phyloP scores from a whole-genome alignment of 2,329 filamentous ascomycete genomes.

The Thelonectria blattea region DNA sequence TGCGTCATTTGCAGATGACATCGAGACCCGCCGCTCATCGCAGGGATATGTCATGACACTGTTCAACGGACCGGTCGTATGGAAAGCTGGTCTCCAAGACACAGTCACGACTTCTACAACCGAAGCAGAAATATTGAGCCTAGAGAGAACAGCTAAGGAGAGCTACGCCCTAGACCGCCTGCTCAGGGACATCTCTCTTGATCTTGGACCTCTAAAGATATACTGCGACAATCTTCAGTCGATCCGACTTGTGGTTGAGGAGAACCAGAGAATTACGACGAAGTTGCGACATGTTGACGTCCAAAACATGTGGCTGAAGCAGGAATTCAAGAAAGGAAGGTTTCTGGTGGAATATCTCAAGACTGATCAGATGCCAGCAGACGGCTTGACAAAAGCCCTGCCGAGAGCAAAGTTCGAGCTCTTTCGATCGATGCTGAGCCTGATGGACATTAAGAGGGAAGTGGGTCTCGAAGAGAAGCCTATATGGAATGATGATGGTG shows the following conservation, averaged over 20 bases:
- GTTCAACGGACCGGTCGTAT: background rate
- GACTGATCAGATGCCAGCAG: conserved; percentile 6
- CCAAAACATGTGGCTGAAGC: conserved; percentile 7
- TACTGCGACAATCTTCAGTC: conserved; percentile 8
- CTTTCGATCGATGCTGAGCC: conserved; percentile 5
- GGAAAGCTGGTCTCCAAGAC: background rate
- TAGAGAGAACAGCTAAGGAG: conserved; percentile 3
- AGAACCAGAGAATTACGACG: conserved; percentile 3
- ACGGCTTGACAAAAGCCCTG: conserved; percentile 6
- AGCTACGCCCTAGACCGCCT: conserved; percentile 2
- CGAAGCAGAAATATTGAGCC: background rate
- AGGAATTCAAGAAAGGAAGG: conserved; percentile 1
- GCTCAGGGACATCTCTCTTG: conserved; percentile 4
- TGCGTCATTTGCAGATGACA: conserved; percentile 5
- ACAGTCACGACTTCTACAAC: conserved; percentile 5
- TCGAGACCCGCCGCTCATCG: background rate
- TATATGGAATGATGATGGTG: background rate
- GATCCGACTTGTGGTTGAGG: conserved; percentile 6
- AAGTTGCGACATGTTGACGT: conserved; percentile 10
- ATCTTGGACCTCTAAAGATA: conserved; percentile 1
- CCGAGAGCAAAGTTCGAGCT: conserved; percentile 1
- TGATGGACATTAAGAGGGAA: background rate
- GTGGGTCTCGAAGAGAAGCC: background rate
- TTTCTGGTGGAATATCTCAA: conserved; percentile 2
- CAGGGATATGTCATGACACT: background rate